Percentiles rank a stretch among this genome's conserved stretches.
phyloP scores from a whole-genome alignment of 2,329 filamentous ascomycete genomes.

The Diplodia sapinea region DNA sequence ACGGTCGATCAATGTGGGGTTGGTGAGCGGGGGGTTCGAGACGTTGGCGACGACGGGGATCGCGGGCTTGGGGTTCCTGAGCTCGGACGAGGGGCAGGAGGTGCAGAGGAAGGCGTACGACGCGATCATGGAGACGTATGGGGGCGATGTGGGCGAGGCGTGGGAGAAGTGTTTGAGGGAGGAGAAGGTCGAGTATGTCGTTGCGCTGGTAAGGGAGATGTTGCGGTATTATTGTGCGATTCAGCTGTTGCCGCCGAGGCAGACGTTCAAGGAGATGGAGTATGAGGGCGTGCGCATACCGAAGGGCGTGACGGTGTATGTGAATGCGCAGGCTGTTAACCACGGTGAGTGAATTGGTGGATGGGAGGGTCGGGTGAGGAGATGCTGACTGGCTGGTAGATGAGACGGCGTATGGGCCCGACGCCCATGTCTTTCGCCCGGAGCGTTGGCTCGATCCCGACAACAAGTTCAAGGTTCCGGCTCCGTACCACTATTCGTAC shows the following conservation, averaged over 20 bases:
- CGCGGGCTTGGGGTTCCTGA: conserved; percentile 20
- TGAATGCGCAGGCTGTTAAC: conserved; percentile 31
- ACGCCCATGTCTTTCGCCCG: conserved; percentile 25
- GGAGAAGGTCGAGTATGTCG: conserved; percentile 28
- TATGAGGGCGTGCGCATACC: conserved; percentile 19
- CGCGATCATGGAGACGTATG: conserved; percentile 20
- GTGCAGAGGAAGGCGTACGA: conserved; percentile 28
- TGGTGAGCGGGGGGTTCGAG: conserved; percentile 26
- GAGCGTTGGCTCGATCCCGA: conserved; percentile 27
- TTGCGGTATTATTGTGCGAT: conserved; percentile 30
- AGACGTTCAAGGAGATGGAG: conserved; percentile 26
- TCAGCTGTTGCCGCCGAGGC: conserved; percentile 28
- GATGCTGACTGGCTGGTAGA: conserved; percentile 6
- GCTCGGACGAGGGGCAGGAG: neutral
- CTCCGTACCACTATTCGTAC: conserved; percentile 28
- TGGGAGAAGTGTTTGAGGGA: conserved; percentile 27
- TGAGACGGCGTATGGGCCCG: conserved; percentile 23
- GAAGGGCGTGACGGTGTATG: conserved; percentile 25
- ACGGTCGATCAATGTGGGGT: conserved; percentile 26
- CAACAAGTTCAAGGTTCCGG: conserved; percentile 17
- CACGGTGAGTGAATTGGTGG: conserved; percentile 1
- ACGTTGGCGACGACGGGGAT: conserved; percentile 28
- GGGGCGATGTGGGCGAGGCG: conserved; percentile 1
- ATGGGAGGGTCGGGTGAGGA: too few relatives aligned
- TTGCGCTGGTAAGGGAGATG: conserved; percentile 27